Evolutionary conservation across 2,329 filamentous ascomycete genomes (phyloP).

Genomic region (Chalara sp.): DNA sequence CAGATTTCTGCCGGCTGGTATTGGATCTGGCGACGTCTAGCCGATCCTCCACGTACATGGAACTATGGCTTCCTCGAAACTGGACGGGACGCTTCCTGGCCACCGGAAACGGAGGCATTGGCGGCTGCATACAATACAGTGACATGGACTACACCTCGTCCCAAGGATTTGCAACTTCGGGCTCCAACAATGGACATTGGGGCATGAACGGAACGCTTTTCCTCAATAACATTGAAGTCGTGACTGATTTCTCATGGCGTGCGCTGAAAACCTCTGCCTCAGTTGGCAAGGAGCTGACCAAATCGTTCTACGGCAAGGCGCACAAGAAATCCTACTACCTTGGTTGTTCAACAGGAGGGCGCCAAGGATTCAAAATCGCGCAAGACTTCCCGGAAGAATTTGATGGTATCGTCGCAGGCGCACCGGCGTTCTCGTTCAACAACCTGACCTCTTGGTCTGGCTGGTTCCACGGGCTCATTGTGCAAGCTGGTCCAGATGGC

Average conservation of each 20-base stretch:
- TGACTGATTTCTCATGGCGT: conserved; percentile 27
- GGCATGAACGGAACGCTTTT: conserved; percentile 33
- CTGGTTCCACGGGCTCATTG: conserved; percentile 38
- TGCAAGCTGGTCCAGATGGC: conserved; percentile 35
- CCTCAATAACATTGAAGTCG: conserved; percentile 28
- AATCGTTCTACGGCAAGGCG: conserved; percentile 5
- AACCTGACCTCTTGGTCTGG: conserved; percentile 20
- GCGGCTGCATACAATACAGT: conserved; percentile 39
- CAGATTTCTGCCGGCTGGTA: no score
- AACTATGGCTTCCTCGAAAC: conserved; percentile 22
- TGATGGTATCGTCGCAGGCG: conserved; percentile 38
- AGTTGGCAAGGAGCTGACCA: background rate
- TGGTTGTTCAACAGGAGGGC: conserved; percentile 41
- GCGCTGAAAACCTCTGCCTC: conserved; percentile 9
- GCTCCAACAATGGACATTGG: conserved; percentile 38
- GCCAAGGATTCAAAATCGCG: conserved; percentile 39
- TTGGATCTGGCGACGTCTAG: no score
- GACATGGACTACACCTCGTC: conserved; percentile 35
- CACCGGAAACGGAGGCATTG: conserved; percentile 39
- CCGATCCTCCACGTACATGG: no score
- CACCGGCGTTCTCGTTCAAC: conserved; percentile 24
- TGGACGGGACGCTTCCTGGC: conserved; percentile 32
- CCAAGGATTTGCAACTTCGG: conserved; percentile 35
- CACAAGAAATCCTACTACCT: conserved; percentile 35
- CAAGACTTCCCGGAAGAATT: conserved; percentile 40